These are phyloP conservation scores for Tolypocladium album DNA, from an alignment of 2,329 filamentous ascomycete genomes.

Conservation along the genomic window DNA sequence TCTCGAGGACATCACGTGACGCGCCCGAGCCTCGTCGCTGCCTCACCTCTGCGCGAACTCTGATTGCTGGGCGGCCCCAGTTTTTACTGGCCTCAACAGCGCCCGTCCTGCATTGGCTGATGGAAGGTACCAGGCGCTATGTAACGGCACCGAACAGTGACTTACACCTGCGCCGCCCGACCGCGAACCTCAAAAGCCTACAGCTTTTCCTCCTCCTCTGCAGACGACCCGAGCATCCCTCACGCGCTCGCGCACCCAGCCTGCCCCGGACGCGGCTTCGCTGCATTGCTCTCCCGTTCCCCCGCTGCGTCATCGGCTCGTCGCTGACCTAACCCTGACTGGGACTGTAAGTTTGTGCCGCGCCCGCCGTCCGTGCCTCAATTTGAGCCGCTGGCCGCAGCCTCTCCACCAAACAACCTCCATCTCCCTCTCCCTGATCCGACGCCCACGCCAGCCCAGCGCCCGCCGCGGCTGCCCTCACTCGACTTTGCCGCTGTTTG, in stretches of 20 bases:
- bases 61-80: constrained; percentile 2
- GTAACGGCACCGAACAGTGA: constrained; percentile 21
- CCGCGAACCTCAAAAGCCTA: constrained; percentile 1
- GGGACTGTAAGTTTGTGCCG: constrained; percentile 9
- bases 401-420: constrained; percentile 6
- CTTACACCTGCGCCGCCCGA: constrained; percentile 13
- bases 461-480: neutral
- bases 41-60: neutral
- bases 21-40: neutral
- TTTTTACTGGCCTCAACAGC: constrained; percentile 11
- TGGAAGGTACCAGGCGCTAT: constrained; percentile 20
- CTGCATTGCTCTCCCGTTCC: constrained; percentile 1
- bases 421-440: constrained; percentile 1
- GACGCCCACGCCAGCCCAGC: neutral
- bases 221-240: neutral
- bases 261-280: neutral
- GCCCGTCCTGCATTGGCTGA: constrained; percentile 13
- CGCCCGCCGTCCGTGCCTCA: constrained; percentile 24
- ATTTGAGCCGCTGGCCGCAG: constrained; percentile 16
- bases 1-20: neutral
- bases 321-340: constrained; percentile 27
- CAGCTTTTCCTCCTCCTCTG: neutral
- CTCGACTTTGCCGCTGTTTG: neutral
- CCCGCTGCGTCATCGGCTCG: constrained; percentile 28
- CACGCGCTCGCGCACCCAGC: neutral